Evolutionary conservation across 2,329 filamentous ascomycete species (phyloP).

Genomic region (Fusarium sp.): DNA sequence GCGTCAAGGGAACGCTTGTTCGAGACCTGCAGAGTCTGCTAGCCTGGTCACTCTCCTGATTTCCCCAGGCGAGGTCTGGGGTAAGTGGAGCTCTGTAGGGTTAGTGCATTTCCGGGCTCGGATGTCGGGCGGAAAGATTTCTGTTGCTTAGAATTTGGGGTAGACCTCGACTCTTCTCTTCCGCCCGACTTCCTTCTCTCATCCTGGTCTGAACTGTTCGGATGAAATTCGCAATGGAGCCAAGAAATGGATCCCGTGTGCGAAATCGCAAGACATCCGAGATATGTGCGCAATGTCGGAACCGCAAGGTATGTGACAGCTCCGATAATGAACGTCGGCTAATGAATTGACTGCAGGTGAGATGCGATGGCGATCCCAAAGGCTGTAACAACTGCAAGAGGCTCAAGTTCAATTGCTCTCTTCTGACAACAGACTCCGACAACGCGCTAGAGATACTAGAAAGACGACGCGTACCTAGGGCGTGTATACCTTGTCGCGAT

Average conservation of each 20-base stretch:
- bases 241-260: background rate
- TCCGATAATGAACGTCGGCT: background rate
- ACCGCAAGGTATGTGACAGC: constrained; percentile 9
- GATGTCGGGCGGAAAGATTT: constrained; percentile 16
- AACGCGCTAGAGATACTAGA: background rate
- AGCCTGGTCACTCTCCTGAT: background rate
- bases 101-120: constrained; percentile 1
- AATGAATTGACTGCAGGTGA: background rate
- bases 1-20: background rate
- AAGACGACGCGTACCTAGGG: constrained; percentile 11
- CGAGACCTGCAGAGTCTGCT: constrained; percentile 5
- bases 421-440: background rate
- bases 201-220: background rate
- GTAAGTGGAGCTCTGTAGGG: background rate
- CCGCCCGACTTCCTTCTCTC: constrained; percentile 19
- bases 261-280: constrained; percentile 22
- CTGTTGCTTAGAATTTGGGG: background rate
- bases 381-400: constrained; percentile 19
- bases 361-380: constrained; percentile 4
- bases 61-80: constrained; percentile 11
- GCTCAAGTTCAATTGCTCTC: constrained; percentile 13
- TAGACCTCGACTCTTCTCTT: background rate
- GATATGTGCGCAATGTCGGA: constrained; percentile 27
- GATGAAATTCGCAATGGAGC: background rate
- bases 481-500: constrained; percentile 13